Conservation (phyloP, 2,329 filamentous ascomycete species). For the Aspergillus hortae region DNA sequence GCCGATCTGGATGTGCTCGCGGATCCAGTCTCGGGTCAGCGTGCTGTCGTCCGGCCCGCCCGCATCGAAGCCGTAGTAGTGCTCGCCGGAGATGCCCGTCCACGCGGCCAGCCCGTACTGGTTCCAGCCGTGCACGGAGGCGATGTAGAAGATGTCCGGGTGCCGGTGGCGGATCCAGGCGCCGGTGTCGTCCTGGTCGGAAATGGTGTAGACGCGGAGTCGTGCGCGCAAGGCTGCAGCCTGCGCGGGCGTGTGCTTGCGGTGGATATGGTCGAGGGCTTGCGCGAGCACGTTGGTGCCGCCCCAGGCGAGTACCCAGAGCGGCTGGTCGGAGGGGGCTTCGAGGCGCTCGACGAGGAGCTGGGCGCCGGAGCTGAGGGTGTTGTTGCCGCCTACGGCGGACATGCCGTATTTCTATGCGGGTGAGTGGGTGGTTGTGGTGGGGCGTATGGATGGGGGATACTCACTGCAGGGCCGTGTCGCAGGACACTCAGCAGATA, state of each 20-base stretch:
- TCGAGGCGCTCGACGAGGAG: constrained; percentile 43
- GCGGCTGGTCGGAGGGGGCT: constrained; percentile 35
- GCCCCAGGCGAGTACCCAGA: constrained; percentile 55
- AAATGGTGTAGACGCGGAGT: constrained; percentile 54
- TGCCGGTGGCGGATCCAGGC: constrained; percentile 54
- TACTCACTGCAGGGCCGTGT: constrained; percentile 38
- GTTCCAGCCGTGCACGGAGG: constrained; percentile 55
- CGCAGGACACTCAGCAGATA: constrained; percentile 35
- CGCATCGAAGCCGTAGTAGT: constrained; percentile 46
- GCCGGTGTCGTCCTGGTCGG: constrained; percentile 58
- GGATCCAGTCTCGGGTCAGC: constrained; percentile 51
- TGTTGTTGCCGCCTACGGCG: constrained; percentile 28
- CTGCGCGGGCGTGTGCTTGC: constrained; percentile 21
- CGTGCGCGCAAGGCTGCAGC: constrained; percentile 37
- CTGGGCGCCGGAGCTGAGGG: constrained; percentile 43
- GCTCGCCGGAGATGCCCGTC: constrained; percentile 54
- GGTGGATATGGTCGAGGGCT: constrained; percentile 38
- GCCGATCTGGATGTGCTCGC: constrained; percentile 52
- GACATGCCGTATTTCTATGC: constrained; percentile 32
- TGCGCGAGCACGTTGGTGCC: constrained; percentile 53
- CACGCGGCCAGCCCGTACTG: constrained; percentile 54
- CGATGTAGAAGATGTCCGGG: constrained; percentile 56
- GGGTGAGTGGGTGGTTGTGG: not conserved
- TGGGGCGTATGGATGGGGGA: not conserved
- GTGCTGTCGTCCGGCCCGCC: constrained; percentile 49